phyloP scores from a whole-genome alignment of 2,329 filamentous ascomycete species.

The Colletotrichum cuscutae region DNA sequence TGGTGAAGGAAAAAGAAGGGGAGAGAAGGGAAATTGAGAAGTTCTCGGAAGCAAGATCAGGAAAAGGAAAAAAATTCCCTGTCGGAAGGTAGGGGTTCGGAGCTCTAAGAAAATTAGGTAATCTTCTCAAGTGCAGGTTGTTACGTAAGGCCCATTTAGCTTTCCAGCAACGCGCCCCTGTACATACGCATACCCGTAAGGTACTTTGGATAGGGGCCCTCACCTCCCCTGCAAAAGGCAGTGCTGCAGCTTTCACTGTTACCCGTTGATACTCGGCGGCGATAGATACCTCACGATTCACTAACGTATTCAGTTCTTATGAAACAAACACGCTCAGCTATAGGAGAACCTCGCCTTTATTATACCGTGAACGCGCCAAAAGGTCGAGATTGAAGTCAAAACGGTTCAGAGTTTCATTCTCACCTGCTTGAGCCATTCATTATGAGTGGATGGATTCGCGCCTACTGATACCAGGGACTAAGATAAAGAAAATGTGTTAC shows the following conservation, averaged over 20 bases:
- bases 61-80: slow-evolving; percentile 20
- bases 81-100: slow-evolving; percentile 9
- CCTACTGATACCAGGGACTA: background rate
- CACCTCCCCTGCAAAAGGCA: background rate
- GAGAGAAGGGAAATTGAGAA: background rate
- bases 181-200: background rate
- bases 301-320: background rate
- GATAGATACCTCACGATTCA: background rate
- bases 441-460: background rate
- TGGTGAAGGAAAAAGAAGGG: slow-evolving; percentile 38
- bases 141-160: slow-evolving; percentile 7
- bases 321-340: background rate
- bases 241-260: too few species aligned
- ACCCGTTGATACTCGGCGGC: background rate
- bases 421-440: background rate
- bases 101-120: slow-evolving; percentile 25
- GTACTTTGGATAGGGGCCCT: background rate
- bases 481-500: background rate
- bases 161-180: background rate
- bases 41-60: background rate
- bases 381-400: background rate
- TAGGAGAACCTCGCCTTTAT: background rate
- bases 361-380: background rate
- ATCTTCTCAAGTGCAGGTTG: background rate
- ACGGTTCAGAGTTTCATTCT: background rate